Percentiles rank a stretch among this genome's conserved stretches.
Evolutionary conservation across 2,329 filamentous ascomycete species (phyloP).

Genomic region (Capronia americana): DNA sequence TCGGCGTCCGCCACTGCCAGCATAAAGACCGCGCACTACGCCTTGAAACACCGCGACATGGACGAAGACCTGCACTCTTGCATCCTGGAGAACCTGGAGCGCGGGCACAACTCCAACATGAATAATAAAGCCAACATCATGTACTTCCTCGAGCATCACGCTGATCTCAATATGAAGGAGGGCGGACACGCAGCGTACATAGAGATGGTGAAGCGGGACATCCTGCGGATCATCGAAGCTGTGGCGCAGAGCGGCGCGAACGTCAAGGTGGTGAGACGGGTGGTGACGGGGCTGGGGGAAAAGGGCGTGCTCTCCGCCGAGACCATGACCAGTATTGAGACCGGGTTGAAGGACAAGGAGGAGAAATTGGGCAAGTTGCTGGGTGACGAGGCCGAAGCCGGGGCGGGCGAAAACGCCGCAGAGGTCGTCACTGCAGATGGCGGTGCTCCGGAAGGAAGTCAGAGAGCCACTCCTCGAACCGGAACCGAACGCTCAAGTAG

Average conservation of each 20-base stretch:
- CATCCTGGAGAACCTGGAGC: constrained; percentile 92
- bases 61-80: constrained; percentile 97
- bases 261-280: constrained; percentile 86
- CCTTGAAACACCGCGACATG: constrained; percentile 90
- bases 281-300: constrained; percentile 71
- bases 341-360: constrained; percentile 80
- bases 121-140: constrained; percentile 98
- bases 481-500: constrained; percentile 31
- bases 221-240: constrained; percentile 86
- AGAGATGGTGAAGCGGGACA: constrained; percentile 93
- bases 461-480: constrained; percentile 39
- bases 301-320: constrained; percentile 77
- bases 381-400: constrained; percentile 45
- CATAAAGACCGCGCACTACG: constrained; percentile 93
- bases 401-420: constrained; percentile 36
- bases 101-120: constrained; percentile 84
- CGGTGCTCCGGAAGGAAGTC: constrained; percentile 43
- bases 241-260: constrained; percentile 91
- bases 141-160: constrained; percentile 97
- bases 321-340: constrained; percentile 79
- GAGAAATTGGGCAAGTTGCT: constrained; percentile 66
- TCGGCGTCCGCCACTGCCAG: constrained; percentile 88
- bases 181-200: constrained; percentile 77
- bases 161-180: constrained; percentile 81
- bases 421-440: constrained; percentile 9